Base-by-base conservation (phyloP, 2,329 filamentous ascomycete genomes). In the Clarireedia homoeocarpa region DNA sequence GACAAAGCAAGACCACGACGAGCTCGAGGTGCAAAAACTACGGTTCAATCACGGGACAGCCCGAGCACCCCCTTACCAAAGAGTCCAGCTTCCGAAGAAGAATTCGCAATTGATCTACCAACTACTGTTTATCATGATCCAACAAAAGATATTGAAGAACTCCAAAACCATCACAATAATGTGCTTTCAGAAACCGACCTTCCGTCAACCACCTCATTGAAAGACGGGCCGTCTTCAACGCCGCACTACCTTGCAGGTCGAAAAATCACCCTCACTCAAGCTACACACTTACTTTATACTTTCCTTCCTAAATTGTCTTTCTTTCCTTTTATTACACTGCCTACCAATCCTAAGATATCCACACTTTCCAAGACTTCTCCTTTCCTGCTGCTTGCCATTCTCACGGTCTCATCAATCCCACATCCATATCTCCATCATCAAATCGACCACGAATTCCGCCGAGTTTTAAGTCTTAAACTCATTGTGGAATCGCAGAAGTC, bases 401-500 rank as follows among this genome's bases (percentile, higher is more conserved):
- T 69, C 15, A 65, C 65, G 2, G 59, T 61, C 10, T 62, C 65
- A 5, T 62, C 64, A 1, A 61, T 61, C 14, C 47, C 42, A 53
- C 57, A 66, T 47, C 57, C 59, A 15, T 47, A 61, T 15, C 46
- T 68, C 2, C 62, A 65, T 49, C 60, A 62, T n/a, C 66, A 67
- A 40, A 53, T 69, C 14, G 61, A 66, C 27, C 58, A 66, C 52
- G 65, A 68, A 48, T 69, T 67, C 36, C 59, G 61, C 30, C 61
- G 64, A 10, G 58, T 68, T 3, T 30, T 69, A 3, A 66, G 64
- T 51, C 48, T 56, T 6, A 66, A 67, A 48, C 52, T 69, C 2
- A 79, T 85, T 2, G 74, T 81, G 0, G 75, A 78, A 3, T 80
- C 80, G 0, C 78, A 82, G 70, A 75, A 80, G 52, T 81, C 75